These are phyloP conservation scores for Camellia japonica DNA, from an alignment of 148 eudicot species.

Conservation along the genomic window DNA sequence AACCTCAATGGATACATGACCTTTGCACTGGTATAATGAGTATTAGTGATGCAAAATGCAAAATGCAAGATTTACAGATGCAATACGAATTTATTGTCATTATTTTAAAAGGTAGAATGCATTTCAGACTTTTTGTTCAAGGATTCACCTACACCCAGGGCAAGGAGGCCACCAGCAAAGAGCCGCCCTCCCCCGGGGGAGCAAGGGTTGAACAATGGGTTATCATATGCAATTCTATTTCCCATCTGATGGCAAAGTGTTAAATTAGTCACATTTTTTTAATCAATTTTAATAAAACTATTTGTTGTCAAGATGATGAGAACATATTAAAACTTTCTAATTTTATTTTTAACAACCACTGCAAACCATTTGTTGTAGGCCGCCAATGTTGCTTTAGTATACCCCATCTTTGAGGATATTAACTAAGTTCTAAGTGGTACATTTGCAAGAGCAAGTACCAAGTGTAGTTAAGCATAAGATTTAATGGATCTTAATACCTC, in stretches of 20 bases:
- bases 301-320: not conserved
- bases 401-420: not conserved
- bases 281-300: not conserved
- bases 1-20: not conserved
- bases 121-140: no score
- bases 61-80: no score
- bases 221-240: not conserved
- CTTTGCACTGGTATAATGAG: not conserved
- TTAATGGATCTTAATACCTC: not conserved
- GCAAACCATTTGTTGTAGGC: not conserved
- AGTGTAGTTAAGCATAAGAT: not conserved
- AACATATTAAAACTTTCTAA: not conserved
- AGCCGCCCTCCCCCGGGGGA: no score
- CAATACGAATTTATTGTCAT: no score
- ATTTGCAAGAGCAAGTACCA: not conserved
- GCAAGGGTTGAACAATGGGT: no score
- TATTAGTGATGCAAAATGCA: not conserved
- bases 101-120: no score
- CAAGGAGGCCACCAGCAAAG: no score
- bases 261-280: not conserved
- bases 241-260: not conserved
- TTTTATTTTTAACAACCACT: not conserved
- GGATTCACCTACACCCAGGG: no score
- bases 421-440: not conserved
- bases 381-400: not conserved